Conservation (phyloP, 2,329 filamentous ascomycete species). For the Nectriaceae sp. region DNA sequence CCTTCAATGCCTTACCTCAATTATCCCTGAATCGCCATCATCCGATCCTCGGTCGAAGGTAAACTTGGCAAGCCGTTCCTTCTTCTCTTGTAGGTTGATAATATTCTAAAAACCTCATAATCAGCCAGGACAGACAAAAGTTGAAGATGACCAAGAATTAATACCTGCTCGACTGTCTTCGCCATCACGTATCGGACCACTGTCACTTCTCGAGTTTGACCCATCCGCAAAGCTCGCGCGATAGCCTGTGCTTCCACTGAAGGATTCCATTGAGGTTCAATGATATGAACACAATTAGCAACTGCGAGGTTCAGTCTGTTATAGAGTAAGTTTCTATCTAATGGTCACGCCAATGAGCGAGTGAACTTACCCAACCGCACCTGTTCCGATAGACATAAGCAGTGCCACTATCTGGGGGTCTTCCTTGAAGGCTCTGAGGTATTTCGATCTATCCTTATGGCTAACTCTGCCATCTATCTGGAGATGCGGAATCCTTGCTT, state of each 20-base stretch:
- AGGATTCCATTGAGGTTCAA: conserved; percentile 19
- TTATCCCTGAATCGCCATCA: background rate
- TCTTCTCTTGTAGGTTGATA: conserved; percentile 7
- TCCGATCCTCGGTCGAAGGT: background rate
- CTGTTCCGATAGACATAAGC: conserved; percentile 12
- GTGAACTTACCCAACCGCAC: conserved; percentile 8
- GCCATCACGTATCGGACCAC: conserved; percentile 14
- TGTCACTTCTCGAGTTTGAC: conserved; percentile 8
- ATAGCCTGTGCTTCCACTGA: conserved; percentile 13
- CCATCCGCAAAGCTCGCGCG: conserved; percentile 7
- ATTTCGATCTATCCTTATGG: conserved; percentile 6
- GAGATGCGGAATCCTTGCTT: background rate
- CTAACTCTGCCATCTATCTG: conserved; percentile 6
- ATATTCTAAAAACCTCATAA: conserved; percentile 3
- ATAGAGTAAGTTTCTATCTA: background rate
- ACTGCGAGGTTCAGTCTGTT: conserved; percentile 7
- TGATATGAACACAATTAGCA: conserved; percentile 8
- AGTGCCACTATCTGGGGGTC: conserved; percentile 1
- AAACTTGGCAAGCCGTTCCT: conserved; percentile 8
- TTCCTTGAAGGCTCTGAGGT: background rate
- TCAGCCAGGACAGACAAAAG: rapidly evolving
- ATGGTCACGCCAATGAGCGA: background rate
- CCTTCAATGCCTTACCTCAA: background rate
- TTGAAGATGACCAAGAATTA: background rate
- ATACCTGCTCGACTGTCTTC: conserved; percentile 11